These are phyloP conservation scores for Globisporangium sylvaticum DNA, from an alignment of 352 stramenopile genomes.

Conservation along the genomic window DNA sequence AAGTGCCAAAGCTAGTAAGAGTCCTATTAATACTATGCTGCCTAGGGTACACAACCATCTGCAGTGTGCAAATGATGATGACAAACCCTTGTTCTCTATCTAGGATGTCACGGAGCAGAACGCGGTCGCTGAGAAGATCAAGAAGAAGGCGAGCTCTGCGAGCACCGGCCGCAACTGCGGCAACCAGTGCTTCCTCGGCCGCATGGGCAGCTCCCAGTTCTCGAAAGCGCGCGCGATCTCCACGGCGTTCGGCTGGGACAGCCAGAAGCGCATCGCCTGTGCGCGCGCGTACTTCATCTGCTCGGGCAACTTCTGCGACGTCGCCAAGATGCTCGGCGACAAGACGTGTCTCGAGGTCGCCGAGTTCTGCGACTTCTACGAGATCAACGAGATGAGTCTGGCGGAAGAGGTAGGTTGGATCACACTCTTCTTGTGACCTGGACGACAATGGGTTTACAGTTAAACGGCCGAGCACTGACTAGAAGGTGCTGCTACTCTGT, in stretches of 20 bases:
- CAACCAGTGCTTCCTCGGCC: constrained; percentile 70
- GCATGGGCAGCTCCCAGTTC: constrained; percentile 35
- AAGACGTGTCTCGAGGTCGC: constrained; percentile 73
- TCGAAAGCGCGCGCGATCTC: constrained; percentile 52
- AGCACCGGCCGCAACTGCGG: constrained; percentile 68
- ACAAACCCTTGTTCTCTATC: neutral
- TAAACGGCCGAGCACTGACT: neutral
- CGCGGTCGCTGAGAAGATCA: constrained; percentile 36
- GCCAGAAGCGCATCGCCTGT: constrained; percentile 37
- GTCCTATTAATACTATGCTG: neutral
- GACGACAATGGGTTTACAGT: neutral
- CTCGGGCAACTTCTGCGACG: constrained; percentile 73
- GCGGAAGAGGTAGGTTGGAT: constrained; percentile 33
- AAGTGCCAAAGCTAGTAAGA: constrained; percentile 54
- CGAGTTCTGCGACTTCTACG: constrained; percentile 63
- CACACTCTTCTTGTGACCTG: neutral
- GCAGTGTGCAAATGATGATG: neutral
- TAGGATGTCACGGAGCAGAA: constrained; percentile 67
- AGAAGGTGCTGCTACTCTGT: neutral
- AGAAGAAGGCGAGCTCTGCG: constrained; percentile 34
- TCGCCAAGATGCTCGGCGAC: constrained; percentile 59
- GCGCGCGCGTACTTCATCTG: constrained; percentile 66
- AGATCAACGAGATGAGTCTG: constrained; percentile 59
- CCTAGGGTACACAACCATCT: too few relatives aligned
- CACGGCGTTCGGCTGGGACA: constrained; percentile 48